Conservation (phyloP, 306 rosid genomes). For the Macrotyloma uniflorum region DNA sequence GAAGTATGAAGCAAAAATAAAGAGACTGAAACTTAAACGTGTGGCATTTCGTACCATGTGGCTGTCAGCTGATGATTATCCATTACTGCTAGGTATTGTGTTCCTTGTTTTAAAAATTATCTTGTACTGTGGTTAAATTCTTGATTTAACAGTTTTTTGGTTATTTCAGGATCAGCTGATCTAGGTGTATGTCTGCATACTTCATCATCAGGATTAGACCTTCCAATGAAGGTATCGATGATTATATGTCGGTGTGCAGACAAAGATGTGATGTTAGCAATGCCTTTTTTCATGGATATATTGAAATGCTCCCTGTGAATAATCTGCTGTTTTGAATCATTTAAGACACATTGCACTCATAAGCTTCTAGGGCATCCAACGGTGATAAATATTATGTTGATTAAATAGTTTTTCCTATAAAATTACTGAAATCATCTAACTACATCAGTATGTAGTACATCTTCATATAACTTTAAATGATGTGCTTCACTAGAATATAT, state of each 20-base stretch:
- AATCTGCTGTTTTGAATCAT: not conserved
- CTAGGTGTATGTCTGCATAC: constrained; percentile 96
- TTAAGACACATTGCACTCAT: not conserved
- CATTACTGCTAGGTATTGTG: constrained; percentile 75
- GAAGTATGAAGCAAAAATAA: constrained; percentile 81
- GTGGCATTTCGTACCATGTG: constrained; percentile 98
- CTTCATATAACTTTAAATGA: not conserved
- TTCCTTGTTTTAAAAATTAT: constrained; percentile 1
- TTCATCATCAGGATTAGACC: constrained; percentile 97
- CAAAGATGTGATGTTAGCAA: not conserved
- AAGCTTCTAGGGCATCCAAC: not conserved
- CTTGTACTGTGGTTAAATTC: constrained; percentile 8
- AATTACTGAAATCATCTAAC: not conserved
- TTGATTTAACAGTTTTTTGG: constrained; percentile 29
- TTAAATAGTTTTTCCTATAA: not conserved
- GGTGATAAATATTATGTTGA: not conserved
- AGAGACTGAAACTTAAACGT: constrained; percentile 75
- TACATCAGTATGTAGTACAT: not conserved
- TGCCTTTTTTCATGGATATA: not conserved
- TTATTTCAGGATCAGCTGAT: constrained; percentile 83
- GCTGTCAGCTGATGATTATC: constrained; percentile 97
- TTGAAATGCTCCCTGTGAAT: not conserved
- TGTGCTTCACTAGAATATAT: constrained; percentile 12
- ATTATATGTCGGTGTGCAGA: not conserved
- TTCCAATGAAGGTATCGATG: constrained; percentile 91